A percentile compares a stretch with the other conserved stretches of the same genome.
phyloP scores from a whole-genome alignment of 139 green algal genomes.

The Haematococcus lacustris region DNA sequence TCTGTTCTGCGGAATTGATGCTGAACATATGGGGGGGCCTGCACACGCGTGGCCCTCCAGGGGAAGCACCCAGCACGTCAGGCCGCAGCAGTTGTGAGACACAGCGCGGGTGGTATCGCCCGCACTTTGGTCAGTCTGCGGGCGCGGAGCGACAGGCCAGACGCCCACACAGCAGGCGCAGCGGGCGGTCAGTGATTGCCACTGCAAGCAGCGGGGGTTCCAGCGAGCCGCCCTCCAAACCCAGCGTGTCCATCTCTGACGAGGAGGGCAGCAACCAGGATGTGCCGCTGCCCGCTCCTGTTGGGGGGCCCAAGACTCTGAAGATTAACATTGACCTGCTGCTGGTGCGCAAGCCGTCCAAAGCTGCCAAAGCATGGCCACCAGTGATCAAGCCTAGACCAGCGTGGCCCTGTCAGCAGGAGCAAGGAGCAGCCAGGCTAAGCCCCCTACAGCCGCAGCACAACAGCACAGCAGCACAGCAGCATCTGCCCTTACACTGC shows the following conservation, averaged over 20 bases:
- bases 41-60: background rate
- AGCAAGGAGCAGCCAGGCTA: background rate
- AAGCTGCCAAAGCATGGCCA: background rate
- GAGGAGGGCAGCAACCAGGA: background rate
- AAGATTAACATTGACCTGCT: conserved; percentile 82
- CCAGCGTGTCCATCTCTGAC: background rate
- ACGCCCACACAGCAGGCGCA: background rate
- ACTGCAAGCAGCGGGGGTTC: background rate
- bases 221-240: background rate
- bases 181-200: no score
- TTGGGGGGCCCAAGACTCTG: conserved; percentile 36
- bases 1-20: no score
- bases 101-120: background rate
- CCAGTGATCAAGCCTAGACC: background rate
- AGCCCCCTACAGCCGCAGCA: background rate
- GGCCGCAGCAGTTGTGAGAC: background rate
- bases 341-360: conserved; percentile 31
- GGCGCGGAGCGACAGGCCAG: background rate
- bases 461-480: background rate
- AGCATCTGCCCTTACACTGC: background rate
- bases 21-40: background rate
- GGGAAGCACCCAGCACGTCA: no score
- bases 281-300: background rate
- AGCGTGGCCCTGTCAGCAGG: background rate
- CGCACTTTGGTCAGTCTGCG: background rate